Evolutionary conservation across 2,329 filamentous ascomycete species (phyloP), one percentile per base, ranked within the genome.

Genomic region (Aspergillus jensenii): DNA sequence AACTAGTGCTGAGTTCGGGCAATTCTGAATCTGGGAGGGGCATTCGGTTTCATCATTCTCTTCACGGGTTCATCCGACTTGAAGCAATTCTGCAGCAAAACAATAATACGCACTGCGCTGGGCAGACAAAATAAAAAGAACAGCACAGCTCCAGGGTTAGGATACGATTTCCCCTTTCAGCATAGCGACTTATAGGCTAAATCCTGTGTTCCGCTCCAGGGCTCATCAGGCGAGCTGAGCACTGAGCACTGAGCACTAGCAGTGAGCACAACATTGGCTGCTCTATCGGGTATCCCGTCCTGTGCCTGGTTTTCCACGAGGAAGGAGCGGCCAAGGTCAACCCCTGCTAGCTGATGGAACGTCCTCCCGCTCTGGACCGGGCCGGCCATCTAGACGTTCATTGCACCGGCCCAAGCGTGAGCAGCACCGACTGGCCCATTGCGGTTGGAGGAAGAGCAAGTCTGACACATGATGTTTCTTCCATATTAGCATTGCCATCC

Each of bases 311-410:
- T 40, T 40, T 33, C 52, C 52, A 54, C 52, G 52, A 40, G 35
- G 43, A 48, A 46, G 31, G 31, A 19, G 46, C 49, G 40, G 40
- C 11, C 14, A 17, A 40, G 31, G 31, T 43, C 17, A 51, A 52
- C 43, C 55, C 55, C 55, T 57, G 55, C 55, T 57, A 57, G 55
- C 31, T 53, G 43, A 48, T 57, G 49, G 48, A 48, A 57, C 40
- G 43, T 48, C 50, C n/a, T 35, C 19, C 45, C 51, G 51, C 51
- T 35, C 39, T 54, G 56, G 50, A 45, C 56, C 55, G 55, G 55
- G 27, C 56, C 56, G 56, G 55, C 23, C 48, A 53, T 46, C 21
- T 58, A 35, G 39, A 52, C 19, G 33, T 45, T 53, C 49, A 40
- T 25, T 48, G n/a, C 35, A 54, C 47, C 44, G 43, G 52, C 37